Evolutionary conservation across 2,329 filamentous ascomycete genomes (phyloP), one percentile per base, ranked within the genome.

Genomic region (Penicillium sp.): DNA sequence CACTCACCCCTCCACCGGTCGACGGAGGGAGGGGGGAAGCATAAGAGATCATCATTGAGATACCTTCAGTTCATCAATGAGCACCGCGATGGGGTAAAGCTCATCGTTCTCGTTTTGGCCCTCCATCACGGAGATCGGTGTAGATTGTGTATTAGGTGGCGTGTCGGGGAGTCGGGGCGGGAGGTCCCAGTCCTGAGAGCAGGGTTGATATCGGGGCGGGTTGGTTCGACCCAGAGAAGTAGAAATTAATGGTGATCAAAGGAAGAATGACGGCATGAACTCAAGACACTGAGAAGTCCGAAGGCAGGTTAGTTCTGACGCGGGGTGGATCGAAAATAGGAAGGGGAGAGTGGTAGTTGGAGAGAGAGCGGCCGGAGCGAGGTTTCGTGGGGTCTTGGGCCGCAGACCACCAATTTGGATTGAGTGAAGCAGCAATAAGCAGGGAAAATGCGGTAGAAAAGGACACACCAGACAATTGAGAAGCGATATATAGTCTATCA

Each of bases 31-130:
- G 59, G 29, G 49, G 62, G 65, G 20, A 40, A 15, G 25, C 23
- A 25, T 43, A 35, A 35, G 66, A 44, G 48, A 22, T 45, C 25
- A 45, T 50, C 40, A 15, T 56, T 77, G 69, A 77, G 70, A 49
- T 85, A 96, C 92, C 90, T 97, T 99, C 73, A 99, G 85, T 85
- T 99, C 94, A 78, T 99, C 94, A 79, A 99, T 99, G 79, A 99
- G 88, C 67, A 99, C 94, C 73, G 95, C 94, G 82, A 99, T 99
- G 76, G 94, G 94, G 79, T 97, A 99, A 72, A 99, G 92, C 87
- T 97, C 95, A 81, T 99, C 94, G 77, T 89, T 95, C 82, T 93
- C 87, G 79, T 88, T 90, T 77, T 88, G 84, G 79, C 88, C 89
- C 81, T 97, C 91, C 93, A 97, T 97, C 77, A 77, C 83, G 84